phyloP scores from a whole-genome alignment of 2,329 filamentous ascomycete species.

The Tolypocladium tropicale region DNA sequence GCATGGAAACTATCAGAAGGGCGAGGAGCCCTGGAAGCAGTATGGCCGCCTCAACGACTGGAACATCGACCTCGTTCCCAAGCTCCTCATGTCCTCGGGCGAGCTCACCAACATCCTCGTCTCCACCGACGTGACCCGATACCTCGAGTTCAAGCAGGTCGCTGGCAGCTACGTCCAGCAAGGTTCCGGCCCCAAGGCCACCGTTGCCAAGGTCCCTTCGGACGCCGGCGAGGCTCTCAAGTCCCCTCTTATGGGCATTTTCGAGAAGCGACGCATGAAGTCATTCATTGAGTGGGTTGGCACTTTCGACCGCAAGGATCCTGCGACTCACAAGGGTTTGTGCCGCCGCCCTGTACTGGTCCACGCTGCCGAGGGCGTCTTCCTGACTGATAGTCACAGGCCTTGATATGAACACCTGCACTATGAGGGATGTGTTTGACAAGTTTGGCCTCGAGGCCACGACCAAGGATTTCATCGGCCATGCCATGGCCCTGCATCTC shows the following conservation, averaged over 20 bases:
- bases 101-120: slow-evolving; percentile 98
- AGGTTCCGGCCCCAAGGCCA: slow-evolving; percentile 69
- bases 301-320: slow-evolving; percentile 70
- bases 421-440: slow-evolving; percentile 98
- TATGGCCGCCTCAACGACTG: slow-evolving; percentile 95
- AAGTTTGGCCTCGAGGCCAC: slow-evolving; percentile 87
- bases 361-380: neutral
- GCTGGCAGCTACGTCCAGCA: slow-evolving; percentile 96
- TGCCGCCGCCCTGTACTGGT: neutral
- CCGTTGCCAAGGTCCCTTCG: slow-evolving; percentile 92
- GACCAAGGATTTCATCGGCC: slow-evolving; percentile 92
- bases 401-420: slow-evolving; percentile 65
- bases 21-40: slow-evolving; percentile 94
- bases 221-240: slow-evolving; percentile 83
- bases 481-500: slow-evolving; percentile 94
- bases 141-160: slow-evolving; percentile 89
- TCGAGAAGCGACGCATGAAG: slow-evolving; percentile 96
- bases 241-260: slow-evolving; percentile 92
- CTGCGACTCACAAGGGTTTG: slow-evolving; percentile 81
- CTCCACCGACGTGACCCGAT: slow-evolving; percentile 82
- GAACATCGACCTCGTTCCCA: slow-evolving; percentile 98
- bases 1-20: slow-evolving; percentile 70
- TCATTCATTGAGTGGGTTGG: slow-evolving; percentile 95
- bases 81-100: slow-evolving; percentile 97
- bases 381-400: slow-evolving; percentile 43